Evolutionary conservation across 2,329 filamentous ascomycete species (phyloP), one percentile per base, ranked within the genome.

Genomic region (Ceratocystis cubensis): DNA sequence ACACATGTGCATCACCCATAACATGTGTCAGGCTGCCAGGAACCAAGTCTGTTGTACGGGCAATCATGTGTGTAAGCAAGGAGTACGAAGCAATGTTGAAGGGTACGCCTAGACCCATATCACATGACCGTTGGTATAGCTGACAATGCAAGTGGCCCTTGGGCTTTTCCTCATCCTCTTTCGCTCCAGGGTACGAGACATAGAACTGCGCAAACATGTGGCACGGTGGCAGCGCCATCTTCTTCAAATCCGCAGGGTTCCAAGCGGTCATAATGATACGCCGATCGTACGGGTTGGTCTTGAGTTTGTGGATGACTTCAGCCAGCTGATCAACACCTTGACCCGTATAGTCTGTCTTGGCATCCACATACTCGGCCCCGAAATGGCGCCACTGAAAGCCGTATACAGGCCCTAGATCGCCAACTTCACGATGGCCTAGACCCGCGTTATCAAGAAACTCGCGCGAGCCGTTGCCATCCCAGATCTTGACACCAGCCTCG

Each of bases 331-430:
- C 94, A 17, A 96, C 90, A 20, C 94, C 94, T 74, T 96, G 81
- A 0, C 89, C 91, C 0, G 84, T 81, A 76, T 99, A 99, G 74
- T 97, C 91, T 0, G 88, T 82, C 70, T 85, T 80, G 15, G 87
- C 82, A 73, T 93, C 88, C 20, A 86, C 79, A 75, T 99, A 99
- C 69, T 91, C 85, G 3, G 94, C 94, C 63, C 94, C 94, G 73
- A 99, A 99, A 76, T 97, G 93, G 2, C 94, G 88, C 94, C 94
- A 99, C 77, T 99, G 94, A 78, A 99, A 99, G 1, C 94, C 94
- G 74, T 99, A 99, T 0, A 97, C 92, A 37, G 94, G 94, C 0
- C 94, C 94, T 0, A 99, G 81, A 73, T 99, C 94, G 70, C 94
- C 94, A 22, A 87, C 88, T 64, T 85, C 89, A 68, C 93, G 89